A percentile compares a stretch with the other conserved stretches of the same genome.
These are phyloP conservation scores for Entophlyctis luteolus DNA, from an alignment of 192 early-diverging fungal species.

Conservation along the genomic window DNA sequence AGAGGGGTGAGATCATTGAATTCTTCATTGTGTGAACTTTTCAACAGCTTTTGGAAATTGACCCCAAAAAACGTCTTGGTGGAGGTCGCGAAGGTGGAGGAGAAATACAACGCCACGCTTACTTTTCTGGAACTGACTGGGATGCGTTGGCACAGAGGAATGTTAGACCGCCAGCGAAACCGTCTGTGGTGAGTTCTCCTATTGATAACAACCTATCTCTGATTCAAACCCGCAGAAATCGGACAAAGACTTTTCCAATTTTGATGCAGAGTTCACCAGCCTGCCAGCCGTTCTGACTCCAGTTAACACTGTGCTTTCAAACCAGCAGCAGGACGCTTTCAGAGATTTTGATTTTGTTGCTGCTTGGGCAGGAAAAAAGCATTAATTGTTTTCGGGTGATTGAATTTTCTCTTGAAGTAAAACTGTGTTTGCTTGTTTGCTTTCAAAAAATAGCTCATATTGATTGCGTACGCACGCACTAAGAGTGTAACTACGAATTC, in stretches of 20 bases:
- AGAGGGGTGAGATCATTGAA: no score
- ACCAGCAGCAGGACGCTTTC: conserved; percentile 85
- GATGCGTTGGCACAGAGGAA: conserved; percentile 84
- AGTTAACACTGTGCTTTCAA: conserved; percentile 71
- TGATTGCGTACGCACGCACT: no score
- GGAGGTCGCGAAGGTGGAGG: conserved; percentile 82
- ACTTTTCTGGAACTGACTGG: conserved; percentile 94
- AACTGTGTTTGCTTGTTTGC: no score
- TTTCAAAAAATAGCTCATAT: no score
- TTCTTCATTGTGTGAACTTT: no score
- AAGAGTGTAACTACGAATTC: no score
- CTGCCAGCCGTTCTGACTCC: conserved; percentile 89
- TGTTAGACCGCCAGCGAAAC: conserved; percentile 82
- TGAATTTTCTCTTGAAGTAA: no score
- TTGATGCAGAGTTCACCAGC: conserved; percentile 89
- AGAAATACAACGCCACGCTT: conserved; percentile 92
- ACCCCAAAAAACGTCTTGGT: conserved; percentile 84
- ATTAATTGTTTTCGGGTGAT: no score
- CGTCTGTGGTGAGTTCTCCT: conserved; percentile 68
- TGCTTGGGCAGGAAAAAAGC: conserved; percentile 62
- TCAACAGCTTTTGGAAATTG: conserved; percentile 84
- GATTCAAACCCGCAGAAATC: conserved; percentile 49
- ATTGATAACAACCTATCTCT: not conserved
- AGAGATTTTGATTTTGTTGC: conserved; percentile 85
- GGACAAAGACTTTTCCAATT: conserved; percentile 90